Conservation (phyloP, 305 asterid genomes). For the Solanum aculeatissimum region DNA sequence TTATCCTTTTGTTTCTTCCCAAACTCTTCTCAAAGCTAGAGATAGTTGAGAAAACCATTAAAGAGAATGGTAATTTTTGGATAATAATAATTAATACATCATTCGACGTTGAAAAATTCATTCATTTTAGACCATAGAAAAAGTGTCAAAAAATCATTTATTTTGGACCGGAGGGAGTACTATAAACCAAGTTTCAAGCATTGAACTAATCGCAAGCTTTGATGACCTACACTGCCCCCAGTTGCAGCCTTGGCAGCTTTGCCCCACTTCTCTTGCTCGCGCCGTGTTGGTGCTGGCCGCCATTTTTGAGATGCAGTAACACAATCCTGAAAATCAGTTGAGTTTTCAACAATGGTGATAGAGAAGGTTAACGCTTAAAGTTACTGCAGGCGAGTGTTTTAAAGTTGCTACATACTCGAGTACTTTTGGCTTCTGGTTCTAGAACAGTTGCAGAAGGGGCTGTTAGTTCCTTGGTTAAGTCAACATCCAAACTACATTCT, state of each 20-base stretch:
- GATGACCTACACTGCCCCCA: slow-evolving; percentile 81
- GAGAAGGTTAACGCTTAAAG: not conserved
- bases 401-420: slow-evolving; percentile 21
- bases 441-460: slow-evolving; percentile 23
- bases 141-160: no score
- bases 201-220: not conserved
- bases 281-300: slow-evolving; percentile 86
- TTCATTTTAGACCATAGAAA: no score
- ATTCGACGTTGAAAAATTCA: no score
- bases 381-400: not conserved
- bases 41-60: no score
- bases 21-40: no score
- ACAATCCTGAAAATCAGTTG: slow-evolving; percentile 25
- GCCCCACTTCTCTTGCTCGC: slow-evolving; percentile 90
- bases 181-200: not conserved
- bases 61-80: no score
- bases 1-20: no score
- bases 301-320: slow-evolving; percentile 37
- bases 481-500: slow-evolving; percentile 62
- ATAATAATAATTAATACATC: no score
- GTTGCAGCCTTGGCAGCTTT: slow-evolving; percentile 85
- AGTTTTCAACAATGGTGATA: not conserved
- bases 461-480: slow-evolving; percentile 60
- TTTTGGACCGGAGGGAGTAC: not conserved
- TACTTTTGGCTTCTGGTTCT: slow-evolving; percentile 32